A percentile compares a stretch with the other conserved stretches of the same genome.
These are phyloP conservation scores for Reticulascus tulasneorum DNA, from an alignment of 2,329 filamentous ascomycete species.

Conservation along the genomic window DNA sequence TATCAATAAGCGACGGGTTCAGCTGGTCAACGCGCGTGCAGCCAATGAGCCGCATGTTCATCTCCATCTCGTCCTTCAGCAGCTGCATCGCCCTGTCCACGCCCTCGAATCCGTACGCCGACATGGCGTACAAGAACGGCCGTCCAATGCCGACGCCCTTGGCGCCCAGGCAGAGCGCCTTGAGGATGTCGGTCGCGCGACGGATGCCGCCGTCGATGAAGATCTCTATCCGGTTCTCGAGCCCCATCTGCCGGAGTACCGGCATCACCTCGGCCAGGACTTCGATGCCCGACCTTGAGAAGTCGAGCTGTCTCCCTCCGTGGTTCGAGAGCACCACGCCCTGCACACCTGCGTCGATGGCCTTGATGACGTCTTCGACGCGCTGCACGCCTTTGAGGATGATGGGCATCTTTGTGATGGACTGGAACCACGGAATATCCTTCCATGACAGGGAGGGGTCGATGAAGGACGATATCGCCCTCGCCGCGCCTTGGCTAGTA, in stretches of 20 bases:
- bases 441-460: constrained; percentile 92
- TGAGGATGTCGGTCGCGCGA: constrained; percentile 89
- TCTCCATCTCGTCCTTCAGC: constrained; percentile 94
- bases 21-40: constrained; percentile 71
- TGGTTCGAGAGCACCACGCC: constrained; percentile 95
- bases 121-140: constrained; percentile 96
- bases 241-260: constrained; percentile 67
- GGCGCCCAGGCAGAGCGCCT: constrained; percentile 88
- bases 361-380: constrained; percentile 88
- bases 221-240: constrained; percentile 76
- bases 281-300: constrained; percentile 83
- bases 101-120: constrained; percentile 79
- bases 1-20: constrained; percentile 76
- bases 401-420: constrained; percentile 91
- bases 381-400: constrained; percentile 95
- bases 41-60: constrained; percentile 96
- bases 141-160: constrained; percentile 90
- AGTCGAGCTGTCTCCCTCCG: constrained; percentile 90
- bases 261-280: constrained; percentile 93
- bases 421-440: constrained; percentile 88
- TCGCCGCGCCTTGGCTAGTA: constrained; percentile 84
- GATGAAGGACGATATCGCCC: constrained; percentile 95
- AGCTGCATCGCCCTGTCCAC: constrained; percentile 91
- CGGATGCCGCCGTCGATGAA: constrained; percentile 89
- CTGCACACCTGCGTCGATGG: constrained; percentile 76